Percentiles rank a stretch among this genome's conserved stretches.
These are phyloP conservation scores for Luzula sylvatica DNA, from an alignment of 176 grass and related monocot species.

Conservation along the genomic window DNA sequence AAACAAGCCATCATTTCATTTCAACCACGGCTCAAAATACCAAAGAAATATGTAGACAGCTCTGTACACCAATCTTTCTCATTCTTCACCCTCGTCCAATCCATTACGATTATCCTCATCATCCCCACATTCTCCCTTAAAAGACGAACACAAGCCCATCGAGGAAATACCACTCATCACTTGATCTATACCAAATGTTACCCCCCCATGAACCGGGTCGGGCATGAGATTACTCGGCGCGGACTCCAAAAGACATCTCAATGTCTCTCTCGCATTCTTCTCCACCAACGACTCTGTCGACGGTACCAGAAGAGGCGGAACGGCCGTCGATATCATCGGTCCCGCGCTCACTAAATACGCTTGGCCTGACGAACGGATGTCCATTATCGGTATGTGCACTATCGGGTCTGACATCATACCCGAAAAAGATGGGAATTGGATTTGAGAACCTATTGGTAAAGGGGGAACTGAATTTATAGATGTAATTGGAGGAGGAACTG, in stretches of 20 bases:
- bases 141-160: background rate
- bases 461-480: slow-evolving; percentile 30
- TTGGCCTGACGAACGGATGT: slow-evolving; percentile 75
- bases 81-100: too few species aligned
- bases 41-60: too few species aligned
- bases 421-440: slow-evolving; percentile 66
- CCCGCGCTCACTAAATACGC: slow-evolving; percentile 82
- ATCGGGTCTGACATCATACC: slow-evolving; percentile 93
- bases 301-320: slow-evolving; percentile 48
- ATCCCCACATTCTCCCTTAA: background rate
- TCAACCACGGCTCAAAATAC: too few species aligned
- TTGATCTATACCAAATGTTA: too few species aligned
- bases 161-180: background rate
- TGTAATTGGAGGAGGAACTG: slow-evolving; percentile 38
- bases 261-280: slow-evolving; percentile 83
- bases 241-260: slow-evolving; percentile 73
- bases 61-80: too few species aligned
- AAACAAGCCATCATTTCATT: too few species aligned
- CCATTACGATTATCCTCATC: too few species aligned
- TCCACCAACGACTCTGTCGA: slow-evolving; percentile 55
- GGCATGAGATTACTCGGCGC: slow-evolving; percentile 13
- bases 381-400: slow-evolving; percentile 83
- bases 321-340: slow-evolving; percentile 51
- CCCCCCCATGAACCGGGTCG: background rate
- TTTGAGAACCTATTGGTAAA: slow-evolving; percentile 44